These are phyloP conservation scores for Suillus fuscotomentosus DNA, from an alignment of 768 basidiomycete genomes.

Conservation along the genomic window DNA sequence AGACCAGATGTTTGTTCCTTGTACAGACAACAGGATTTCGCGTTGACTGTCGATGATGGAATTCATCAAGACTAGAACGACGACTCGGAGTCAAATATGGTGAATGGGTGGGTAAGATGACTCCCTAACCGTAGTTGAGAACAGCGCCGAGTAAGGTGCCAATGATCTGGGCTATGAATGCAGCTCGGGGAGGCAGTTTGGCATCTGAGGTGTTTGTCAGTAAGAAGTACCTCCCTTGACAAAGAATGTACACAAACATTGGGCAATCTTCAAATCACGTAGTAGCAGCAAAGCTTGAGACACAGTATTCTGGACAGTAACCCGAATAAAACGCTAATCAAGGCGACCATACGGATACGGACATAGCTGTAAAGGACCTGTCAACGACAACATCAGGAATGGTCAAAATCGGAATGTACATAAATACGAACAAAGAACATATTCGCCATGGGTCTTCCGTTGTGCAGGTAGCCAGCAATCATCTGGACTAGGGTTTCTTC, in stretches of 20 bases:
- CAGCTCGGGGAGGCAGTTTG: constrained; percentile 63
- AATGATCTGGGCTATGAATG: constrained; percentile 56
- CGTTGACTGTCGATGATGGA: constrained; percentile 51
- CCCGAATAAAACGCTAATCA: background rate
- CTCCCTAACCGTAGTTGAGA: constrained; percentile 41
- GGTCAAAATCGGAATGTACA: constrained; percentile 8
- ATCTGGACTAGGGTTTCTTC: constrained; percentile 33
- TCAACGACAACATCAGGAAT: constrained; percentile 42
- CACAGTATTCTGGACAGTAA: background rate
- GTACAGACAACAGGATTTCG: constrained; percentile 48
- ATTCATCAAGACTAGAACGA: constrained; percentile 52
- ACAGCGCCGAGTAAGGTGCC: constrained; percentile 56
- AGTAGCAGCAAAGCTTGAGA: constrained; percentile 51
- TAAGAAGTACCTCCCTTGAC: constrained; percentile 15
- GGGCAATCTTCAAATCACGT: constrained; percentile 51
- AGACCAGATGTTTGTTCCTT: constrained; percentile 46
- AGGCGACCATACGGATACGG: background rate
- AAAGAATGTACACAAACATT: constrained; percentile 13
- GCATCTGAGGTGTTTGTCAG: constrained; percentile 37
- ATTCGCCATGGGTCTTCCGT: constrained; percentile 40
- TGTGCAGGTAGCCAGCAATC: constrained; percentile 36
- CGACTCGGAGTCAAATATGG: background rate
- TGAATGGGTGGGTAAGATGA: background rate
- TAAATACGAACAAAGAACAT: constrained; percentile 34
- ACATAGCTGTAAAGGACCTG: constrained; percentile 37